These are phyloP conservation scores for Wallacemonas rigidus DNA, from an alignment of 208 protist species.

Conservation along the genomic window DNA sequence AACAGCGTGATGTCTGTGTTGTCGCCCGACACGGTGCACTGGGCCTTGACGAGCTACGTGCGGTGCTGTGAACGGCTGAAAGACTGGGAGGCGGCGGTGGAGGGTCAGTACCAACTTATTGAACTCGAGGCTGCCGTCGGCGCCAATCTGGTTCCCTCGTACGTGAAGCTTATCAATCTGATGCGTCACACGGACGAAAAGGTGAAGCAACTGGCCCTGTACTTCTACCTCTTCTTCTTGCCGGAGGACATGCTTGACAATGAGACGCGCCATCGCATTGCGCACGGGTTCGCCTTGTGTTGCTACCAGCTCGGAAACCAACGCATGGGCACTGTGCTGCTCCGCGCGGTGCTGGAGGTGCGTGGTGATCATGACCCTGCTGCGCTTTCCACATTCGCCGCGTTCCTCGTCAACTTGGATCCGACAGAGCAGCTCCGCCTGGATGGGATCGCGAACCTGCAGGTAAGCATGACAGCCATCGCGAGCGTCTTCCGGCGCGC, in stretches of 20 bases:
- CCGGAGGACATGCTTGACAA: conserved; percentile 52
- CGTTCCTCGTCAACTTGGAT: conserved; percentile 30
- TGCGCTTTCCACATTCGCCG: conserved; percentile 40
- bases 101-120: conserved; percentile 56
- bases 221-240: conserved; percentile 67
- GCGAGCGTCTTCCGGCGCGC: conserved; percentile 40
- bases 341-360: conserved; percentile 53
- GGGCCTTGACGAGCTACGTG: conserved; percentile 69
- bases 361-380: conserved; percentile 40
- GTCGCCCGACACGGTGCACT: conserved; percentile 58
- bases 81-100: conserved; percentile 44
- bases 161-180: conserved; percentile 56
- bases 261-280: conserved; percentile 44
- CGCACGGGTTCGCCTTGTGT: conserved; percentile 54
- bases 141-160: conserved; percentile 40
- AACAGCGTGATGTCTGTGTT: conserved; percentile 16
- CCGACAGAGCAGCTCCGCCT: conserved; percentile 33
- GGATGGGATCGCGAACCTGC: conserved; percentile 31
- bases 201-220: conserved; percentile 53
- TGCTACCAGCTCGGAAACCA: conserved; percentile 62
- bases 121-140: conserved; percentile 52
- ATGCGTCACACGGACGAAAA: conserved; percentile 43
- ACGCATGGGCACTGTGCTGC: conserved; percentile 54
- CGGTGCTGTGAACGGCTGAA: conserved; percentile 64
- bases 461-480: conserved; percentile 30